Percentiles rank a stretch among this genome's conserved stretches.
Conservation (phyloP, 2,329 filamentous ascomycete species). For the Beauveria sp. region DNA sequence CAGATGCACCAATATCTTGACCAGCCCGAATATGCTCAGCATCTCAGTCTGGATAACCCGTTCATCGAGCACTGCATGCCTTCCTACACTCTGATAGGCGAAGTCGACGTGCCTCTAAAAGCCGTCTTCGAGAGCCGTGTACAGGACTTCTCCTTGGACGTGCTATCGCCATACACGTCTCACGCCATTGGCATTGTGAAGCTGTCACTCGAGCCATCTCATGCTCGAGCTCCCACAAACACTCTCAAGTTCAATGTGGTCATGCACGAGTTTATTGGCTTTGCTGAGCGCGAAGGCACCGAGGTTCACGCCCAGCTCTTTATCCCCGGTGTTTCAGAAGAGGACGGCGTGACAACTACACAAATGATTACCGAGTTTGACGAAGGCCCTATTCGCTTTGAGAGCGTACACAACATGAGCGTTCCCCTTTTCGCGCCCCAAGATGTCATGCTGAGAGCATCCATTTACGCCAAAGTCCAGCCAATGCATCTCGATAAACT, state of each 20-base stretch:
- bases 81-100: slow-evolving; percentile 84
- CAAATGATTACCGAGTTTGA: slow-evolving; percentile 93
- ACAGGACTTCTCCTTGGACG: slow-evolving; percentile 86
- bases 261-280: slow-evolving; percentile 92
- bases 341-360: slow-evolving; percentile 87
- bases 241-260: slow-evolving; percentile 98
- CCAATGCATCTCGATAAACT: slow-evolving; percentile 94
- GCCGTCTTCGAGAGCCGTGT: slow-evolving; percentile 93
- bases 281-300: slow-evolving; percentile 89
- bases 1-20: slow-evolving; percentile 97
- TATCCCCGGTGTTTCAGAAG: slow-evolving; percentile 80
- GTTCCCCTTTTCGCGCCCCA: slow-evolving; percentile 66
- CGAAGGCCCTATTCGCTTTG: slow-evolving; percentile 84
- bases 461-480: slow-evolving; percentile 85
- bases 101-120: slow-evolving; percentile 83
- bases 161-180: slow-evolving; percentile 85
- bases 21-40: slow-evolving; percentile 87
- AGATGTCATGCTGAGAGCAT: slow-evolving; percentile 71
- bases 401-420: slow-evolving; percentile 98
- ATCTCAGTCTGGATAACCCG: slow-evolving; percentile 86
- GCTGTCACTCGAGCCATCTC: slow-evolving; percentile 86
- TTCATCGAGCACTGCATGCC: slow-evolving; percentile 89
- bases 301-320: slow-evolving; percentile 97
- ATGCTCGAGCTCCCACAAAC: slow-evolving; percentile 81
- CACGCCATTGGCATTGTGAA: slow-evolving; percentile 87